Evolutionary conservation across 257 asterid species (phyloP), one percentile per base, ranked within the genome.

Genomic region (Cinchona pubescens): DNA sequence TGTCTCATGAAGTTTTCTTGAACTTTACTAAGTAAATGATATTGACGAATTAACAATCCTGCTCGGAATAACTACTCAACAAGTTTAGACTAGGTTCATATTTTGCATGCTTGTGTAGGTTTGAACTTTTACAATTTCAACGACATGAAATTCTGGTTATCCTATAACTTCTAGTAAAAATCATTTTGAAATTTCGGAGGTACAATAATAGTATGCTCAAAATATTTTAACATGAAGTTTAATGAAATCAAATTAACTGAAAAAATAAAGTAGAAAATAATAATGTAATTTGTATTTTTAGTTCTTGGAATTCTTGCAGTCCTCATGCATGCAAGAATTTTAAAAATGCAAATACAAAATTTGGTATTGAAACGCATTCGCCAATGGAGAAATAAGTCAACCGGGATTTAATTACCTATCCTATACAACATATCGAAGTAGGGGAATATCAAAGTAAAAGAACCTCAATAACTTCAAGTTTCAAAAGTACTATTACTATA

Each of bases 101-200:
- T 10, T 61, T 9, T n/a, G 14, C 32, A 56, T 68, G 23, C 45
- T 15, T 35, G 18, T 27, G 14, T 29, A 23, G 49, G 40, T 35
- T 35, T 53, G 37, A n/a, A 13, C 49, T 71, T 69, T 71, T 71
- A 71, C 65, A 16, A 34, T 34, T 71, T 35, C 75, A 34, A 69
- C 34, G 5, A 35, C 23, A n/a, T 58, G 9, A 35, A 38, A 38
- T 67, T 40, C 34, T 30, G 14, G 56, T 42, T 40, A 67, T 7
- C 60, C 58, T 29, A n/a, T n/a, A 43, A 13, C 29, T 29, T 69
- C 35, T 25, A 9, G 15, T 0, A 1, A 4, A 58, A 32, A 71
- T 63, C 30, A 35, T 12, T 0, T 37, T n/a, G 34, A 53, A 34
- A 34, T 55, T 55, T 71, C 38, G 29, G 51, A 16, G 29, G 12